phyloP scores from a whole-genome alignment of 228 moss, liverwort and hornwort species.

The Sphagnum magellanicum region DNA sequence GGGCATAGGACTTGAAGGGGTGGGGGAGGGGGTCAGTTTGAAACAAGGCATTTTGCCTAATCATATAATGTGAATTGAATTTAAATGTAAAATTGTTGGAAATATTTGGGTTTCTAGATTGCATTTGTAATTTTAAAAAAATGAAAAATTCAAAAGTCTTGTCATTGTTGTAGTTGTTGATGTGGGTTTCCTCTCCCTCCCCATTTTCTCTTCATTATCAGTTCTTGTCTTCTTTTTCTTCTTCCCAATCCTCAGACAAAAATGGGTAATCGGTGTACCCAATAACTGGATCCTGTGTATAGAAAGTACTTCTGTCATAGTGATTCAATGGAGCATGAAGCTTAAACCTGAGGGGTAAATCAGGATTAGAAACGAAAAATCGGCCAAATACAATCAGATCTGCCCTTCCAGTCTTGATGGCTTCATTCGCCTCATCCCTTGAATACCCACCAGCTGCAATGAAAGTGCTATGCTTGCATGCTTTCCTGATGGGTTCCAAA shows the following conservation, averaged over 20 bases:
- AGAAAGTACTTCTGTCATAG: constrained; percentile 9
- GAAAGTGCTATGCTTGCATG: constrained; percentile 1
- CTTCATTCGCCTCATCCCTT: constrained; percentile 7
- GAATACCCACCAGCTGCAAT: constrained; percentile 12
- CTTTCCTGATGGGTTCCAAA: neutral
- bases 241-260: neutral
- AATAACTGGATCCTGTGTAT: constrained; percentile 11
- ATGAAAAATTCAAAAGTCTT: too few relatives aligned
- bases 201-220: too few relatives aligned
- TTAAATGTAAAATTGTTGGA: too few relatives aligned
- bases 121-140: too few relatives aligned
- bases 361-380: constrained; percentile 29
- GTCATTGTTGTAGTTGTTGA: too few relatives aligned
- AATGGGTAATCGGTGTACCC: constrained; percentile 41
- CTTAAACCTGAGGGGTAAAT: constrained; percentile 14
- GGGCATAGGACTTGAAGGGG: too few relatives aligned
- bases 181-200: too few relatives aligned
- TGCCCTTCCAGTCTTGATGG: constrained; percentile 16
- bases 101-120: too few relatives aligned
- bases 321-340: constrained; percentile 21
- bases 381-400: constrained; percentile 27
- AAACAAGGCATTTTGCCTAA: too few relatives aligned
- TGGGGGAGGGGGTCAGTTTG: too few relatives aligned
- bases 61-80: too few relatives aligned
- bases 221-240: too few relatives aligned